These are phyloP conservation scores for Eucalyptus albens DNA, from an alignment of 345 rosid species.

Conservation along the genomic window DNA sequence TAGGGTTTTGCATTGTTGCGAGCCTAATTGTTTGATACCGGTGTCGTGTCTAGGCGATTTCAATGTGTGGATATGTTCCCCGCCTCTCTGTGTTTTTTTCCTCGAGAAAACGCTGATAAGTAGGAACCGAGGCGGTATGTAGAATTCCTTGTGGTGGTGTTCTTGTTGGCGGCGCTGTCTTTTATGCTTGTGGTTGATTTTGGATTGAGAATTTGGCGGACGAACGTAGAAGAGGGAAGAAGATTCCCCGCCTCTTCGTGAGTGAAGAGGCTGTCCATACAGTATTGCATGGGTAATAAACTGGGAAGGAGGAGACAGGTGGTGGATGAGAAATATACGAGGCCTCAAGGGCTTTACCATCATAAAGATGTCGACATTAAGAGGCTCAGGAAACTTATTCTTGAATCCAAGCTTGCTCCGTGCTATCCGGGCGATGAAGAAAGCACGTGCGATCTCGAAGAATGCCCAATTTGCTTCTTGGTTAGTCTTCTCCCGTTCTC, in stretches of 20 bases:
- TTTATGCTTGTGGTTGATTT: neutral
- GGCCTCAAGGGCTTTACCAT: slow-evolving; percentile 83
- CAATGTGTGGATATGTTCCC: neutral
- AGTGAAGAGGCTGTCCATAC: neutral
- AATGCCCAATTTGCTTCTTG: slow-evolving; percentile 97
- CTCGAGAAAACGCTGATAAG: neutral
- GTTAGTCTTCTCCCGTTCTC: slow-evolving; percentile 23
- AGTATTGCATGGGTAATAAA: slow-evolving; percentile 79
- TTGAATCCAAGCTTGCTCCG: slow-evolving; percentile 95
- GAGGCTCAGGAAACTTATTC: slow-evolving; percentile 89
- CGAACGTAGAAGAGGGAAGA: neutral
- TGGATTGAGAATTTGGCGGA: neutral
- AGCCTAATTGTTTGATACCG: neutral
- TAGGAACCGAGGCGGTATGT: neutral
- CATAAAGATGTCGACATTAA: slow-evolving; percentile 90
- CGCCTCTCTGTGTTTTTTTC: neutral
- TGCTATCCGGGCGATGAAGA: slow-evolving; percentile 97
- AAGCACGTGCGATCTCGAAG: slow-evolving; percentile 65
- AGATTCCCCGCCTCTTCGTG: neutral
- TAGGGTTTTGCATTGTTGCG: neutral
- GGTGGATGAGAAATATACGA: slow-evolving; percentile 85
- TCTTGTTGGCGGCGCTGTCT: neutral
- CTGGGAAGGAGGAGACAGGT: slow-evolving; percentile 80
- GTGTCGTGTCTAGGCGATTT: neutral
- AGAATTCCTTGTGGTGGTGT: neutral